Percentiles rank a stretch among this genome's conserved stretches.
phyloP scores from a whole-genome alignment of 441 rosid genomes.

The Bocquillonia castaneifolia region DNA sequence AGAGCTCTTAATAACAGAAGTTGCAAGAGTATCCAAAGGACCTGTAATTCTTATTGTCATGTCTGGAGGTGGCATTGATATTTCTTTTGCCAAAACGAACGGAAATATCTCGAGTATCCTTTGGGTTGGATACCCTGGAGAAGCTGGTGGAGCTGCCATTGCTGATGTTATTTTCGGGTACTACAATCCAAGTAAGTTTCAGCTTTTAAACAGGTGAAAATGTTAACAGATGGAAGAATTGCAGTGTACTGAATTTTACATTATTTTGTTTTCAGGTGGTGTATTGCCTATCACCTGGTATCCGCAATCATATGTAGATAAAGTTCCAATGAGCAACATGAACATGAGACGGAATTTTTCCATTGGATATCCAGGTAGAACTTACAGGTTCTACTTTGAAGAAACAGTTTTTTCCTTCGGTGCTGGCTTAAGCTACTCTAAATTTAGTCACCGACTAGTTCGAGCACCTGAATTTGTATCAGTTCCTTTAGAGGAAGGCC shows the following conservation, averaged over 20 bases:
- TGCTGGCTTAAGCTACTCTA: constrained; percentile 47
- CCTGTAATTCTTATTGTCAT: constrained; percentile 32
- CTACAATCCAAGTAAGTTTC: constrained; percentile 31
- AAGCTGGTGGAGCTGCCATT: constrained; percentile 45
- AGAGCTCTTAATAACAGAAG: constrained; percentile 32
- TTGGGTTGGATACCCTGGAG: constrained; percentile 51
- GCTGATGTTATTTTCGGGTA: constrained; percentile 45
- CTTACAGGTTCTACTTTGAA: constrained; percentile 39
- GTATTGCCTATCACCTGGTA: constrained; percentile 53
- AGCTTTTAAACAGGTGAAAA: neutral
- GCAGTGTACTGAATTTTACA: too few species aligned
- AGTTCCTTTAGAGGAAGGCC: constrained; percentile 41
- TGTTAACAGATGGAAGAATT: too few species aligned
- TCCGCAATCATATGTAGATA: constrained; percentile 32
- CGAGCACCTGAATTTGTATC: constrained; percentile 45
- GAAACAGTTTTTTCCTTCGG: constrained; percentile 36
- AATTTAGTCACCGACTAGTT: constrained; percentile 44
- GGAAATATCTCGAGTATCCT: constrained; percentile 34
- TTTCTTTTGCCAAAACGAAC: constrained; percentile 31
- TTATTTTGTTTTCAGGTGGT: constrained; percentile 35
- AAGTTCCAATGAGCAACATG: constrained; percentile 51
- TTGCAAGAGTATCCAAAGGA: constrained; percentile 30
- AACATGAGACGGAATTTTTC: constrained; percentile 40
- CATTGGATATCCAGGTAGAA: constrained; percentile 39
- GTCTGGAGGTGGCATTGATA: constrained; percentile 43